These are phyloP conservation scores for Polytolypa hystricis DNA, from an alignment of 2,329 filamentous ascomycete species.

Conservation along the genomic window DNA sequence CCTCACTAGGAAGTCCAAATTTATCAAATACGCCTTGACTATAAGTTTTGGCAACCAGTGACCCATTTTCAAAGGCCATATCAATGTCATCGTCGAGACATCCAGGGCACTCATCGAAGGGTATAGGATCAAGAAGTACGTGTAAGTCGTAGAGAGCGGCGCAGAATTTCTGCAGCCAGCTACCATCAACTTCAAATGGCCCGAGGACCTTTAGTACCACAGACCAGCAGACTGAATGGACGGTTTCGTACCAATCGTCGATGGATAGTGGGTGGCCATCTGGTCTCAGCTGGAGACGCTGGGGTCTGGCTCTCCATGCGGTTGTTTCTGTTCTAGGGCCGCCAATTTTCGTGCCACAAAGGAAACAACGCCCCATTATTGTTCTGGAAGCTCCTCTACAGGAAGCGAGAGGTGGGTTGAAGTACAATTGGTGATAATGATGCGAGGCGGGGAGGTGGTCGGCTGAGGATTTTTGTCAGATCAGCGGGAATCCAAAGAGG, in stretches of 20 bases:
- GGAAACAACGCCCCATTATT: too few species aligned
- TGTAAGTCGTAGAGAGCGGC: slow-evolving; percentile 1
- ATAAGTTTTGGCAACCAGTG: not conserved
- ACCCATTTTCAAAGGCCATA: not conserved
- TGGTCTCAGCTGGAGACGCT: slow-evolving; percentile 1
- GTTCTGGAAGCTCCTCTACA: too few species aligned
- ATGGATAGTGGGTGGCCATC: not conserved
- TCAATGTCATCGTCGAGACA: slow-evolving; percentile 3
- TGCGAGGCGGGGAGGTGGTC: too few species aligned
- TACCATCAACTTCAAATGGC: not conserved
- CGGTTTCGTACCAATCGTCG: not conserved
- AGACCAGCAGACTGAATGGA: slow-evolving; percentile 6
- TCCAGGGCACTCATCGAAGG: slow-evolving; percentile 1
- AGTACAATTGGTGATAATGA: too few species aligned
- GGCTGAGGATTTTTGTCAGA: too few species aligned
- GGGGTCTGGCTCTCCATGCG: slow-evolving; percentile 3
- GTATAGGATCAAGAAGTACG: slow-evolving; percentile 1
- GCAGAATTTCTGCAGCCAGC: slow-evolving; percentile 3
- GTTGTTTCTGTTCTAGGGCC: not conserved
- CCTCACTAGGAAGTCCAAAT: slow-evolving; percentile 5
- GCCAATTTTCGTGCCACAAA: slow-evolving; percentile 2
- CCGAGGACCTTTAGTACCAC: slow-evolving; percentile 3
- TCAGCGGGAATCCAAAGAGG: too few species aligned
- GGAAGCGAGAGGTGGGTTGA: too few species aligned
- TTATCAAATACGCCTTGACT: not conserved